Percentiles rank a stretch among this genome's conserved stretches.
These are phyloP conservation scores for Stylosanthes scabra DNA, from an alignment of 331 rosid species.

Conservation along the genomic window DNA sequence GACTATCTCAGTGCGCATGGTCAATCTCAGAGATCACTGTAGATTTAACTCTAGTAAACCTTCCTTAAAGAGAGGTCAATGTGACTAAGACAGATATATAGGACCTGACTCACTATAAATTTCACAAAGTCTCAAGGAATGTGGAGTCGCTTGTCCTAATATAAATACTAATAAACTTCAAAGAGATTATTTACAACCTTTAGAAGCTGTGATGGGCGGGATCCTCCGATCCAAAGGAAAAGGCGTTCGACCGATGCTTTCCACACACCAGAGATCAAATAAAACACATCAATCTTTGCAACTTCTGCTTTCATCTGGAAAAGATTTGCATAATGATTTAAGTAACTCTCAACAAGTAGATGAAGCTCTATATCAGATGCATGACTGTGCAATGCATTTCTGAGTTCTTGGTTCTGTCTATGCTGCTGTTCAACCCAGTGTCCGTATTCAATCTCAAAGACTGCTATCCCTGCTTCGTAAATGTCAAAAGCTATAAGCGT, in stretches of 20 bases:
- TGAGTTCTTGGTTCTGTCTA: slow-evolving; percentile 65
- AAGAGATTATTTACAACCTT: slow-evolving; percentile 48
- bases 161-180: not conserved
- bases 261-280: slow-evolving; percentile 81
- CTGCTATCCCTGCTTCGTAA: slow-evolving; percentile 58
- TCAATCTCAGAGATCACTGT: too few species aligned
- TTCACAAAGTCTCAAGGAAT: too few species aligned
- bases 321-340: slow-evolving; percentile 74
- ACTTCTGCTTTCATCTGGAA: slow-evolving; percentile 75
- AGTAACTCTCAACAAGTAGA: slow-evolving; percentile 61
- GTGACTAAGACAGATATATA: too few species aligned
- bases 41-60: too few species aligned
- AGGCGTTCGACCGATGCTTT: slow-evolving; percentile 77
- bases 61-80: too few species aligned
- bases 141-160: not conserved
- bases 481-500: slow-evolving; percentile 4
- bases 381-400: slow-evolving; percentile 70
- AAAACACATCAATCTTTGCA: slow-evolving; percentile 79
- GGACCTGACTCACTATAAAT: too few species aligned
- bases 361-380: slow-evolving; percentile 64
- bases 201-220: slow-evolving; percentile 91
- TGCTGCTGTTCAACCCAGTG: slow-evolving; percentile 85
- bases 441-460: slow-evolving; percentile 77
- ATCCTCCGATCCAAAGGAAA: slow-evolving; percentile 94
- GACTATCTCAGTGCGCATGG: too few species aligned